Percentiles rank a stretch among this genome's conserved stretches.
Evolutionary conservation across 2,329 filamentous ascomycete genomes (phyloP).

Genomic region (Conoideocrella luteorostrata): DNA sequence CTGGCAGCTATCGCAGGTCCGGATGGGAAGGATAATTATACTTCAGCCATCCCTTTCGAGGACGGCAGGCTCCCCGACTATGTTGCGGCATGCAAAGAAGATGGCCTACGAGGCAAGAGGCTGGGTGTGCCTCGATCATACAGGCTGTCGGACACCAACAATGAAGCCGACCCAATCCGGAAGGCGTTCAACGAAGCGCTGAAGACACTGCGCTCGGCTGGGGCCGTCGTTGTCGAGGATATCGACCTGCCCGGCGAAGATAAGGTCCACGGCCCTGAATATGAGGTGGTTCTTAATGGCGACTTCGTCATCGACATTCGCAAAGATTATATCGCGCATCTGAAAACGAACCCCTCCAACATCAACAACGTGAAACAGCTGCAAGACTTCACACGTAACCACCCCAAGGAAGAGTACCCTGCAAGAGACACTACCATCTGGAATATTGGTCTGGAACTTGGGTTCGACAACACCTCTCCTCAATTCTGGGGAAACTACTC

Average conservation of each 20-base stretch:
- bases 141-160: conserved; percentile 8
- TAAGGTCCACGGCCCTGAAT: conserved; percentile 29
- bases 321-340: conserved; percentile 44
- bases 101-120: conserved; percentile 47
- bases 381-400: conserved; percentile 47
- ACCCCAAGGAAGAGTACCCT: conserved; percentile 49
- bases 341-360: conserved; percentile 52
- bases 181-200: conserved; percentile 48
- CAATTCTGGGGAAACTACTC: conserved; percentile 55
- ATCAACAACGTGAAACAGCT: conserved; percentile 46
- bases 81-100: conserved; percentile 47
- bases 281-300: conserved; percentile 32
- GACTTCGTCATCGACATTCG: conserved; percentile 52
- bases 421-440: conserved; percentile 49
- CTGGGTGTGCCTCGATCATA: conserved; percentile 62
- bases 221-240: conserved; percentile 49
- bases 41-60: conserved; percentile 50
- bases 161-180: background rate
- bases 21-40: conserved; percentile 56
- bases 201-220: conserved; percentile 43
- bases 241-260: conserved; percentile 18
- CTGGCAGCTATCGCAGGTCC: conserved; percentile 57
- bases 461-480: conserved; percentile 47
- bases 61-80: conserved; percentile 50
- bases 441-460: conserved; percentile 46